Base-by-base conservation (phyloP, 495 filamentous ascomycete genomes). In the Aspergillus asperescens region DNA sequence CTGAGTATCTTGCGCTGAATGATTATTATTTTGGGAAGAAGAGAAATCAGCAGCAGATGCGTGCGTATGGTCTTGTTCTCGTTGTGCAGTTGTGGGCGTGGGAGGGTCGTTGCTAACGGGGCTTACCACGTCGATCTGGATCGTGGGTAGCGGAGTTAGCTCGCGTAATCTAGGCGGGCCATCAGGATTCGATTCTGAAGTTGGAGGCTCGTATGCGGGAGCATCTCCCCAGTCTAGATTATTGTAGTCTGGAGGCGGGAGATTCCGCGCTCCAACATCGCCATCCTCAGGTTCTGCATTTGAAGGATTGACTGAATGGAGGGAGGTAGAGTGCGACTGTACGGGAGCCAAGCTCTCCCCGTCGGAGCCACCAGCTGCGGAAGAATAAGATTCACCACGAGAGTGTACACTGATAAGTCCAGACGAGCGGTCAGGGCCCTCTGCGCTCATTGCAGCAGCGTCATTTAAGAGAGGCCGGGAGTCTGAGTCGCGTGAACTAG, bases 401-500 rank as follows among this genome's bases (percentile, higher is more conserved):
- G 67, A 71, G 53, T 63, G 58, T 13, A 57, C 23, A 16, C 58
- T 64, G 7, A 60, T 59, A 3, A 61, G 54, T 12, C 62, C 62
- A 4, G 63, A 63, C 10, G 58, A 60, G 25, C 64, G 60, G 24
- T 57, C 47, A 7, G 56, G 46, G 0, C 35, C 24, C 24, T 64
- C 58, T 4, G 34, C 39, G 38, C 60, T 74, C 56, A 88, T 84
- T 54, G 76, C 79, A 3, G 83, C 83, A 7, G 86, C 82, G 52
- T 87, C 82, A 18, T 81, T 82, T 4, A 95, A 74, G 3, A 95
- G 75, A 2, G 89, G 89, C 12, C 81, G 71, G 12, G 81, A 71
- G 61, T 95, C 88, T 31, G 85, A 88, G 54, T 92, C 89, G 19
- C 76, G 75, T 41, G 88, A 92, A 57, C 84, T 85, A 15, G 88